Base-by-base conservation (phyloP, 768 basidiomycete genomes). In the Kwoniella dendrophila region DNA sequence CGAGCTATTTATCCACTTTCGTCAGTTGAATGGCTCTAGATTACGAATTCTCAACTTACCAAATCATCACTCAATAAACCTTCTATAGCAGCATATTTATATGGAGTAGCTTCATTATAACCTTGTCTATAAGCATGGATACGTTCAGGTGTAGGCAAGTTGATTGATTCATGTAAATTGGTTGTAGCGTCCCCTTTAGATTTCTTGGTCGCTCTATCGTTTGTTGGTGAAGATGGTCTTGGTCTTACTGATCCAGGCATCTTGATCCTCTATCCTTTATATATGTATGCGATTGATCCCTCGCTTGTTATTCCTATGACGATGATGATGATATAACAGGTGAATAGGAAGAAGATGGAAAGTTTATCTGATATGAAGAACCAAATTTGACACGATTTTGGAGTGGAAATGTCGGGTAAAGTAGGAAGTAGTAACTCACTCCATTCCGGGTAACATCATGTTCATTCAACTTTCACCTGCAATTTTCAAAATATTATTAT, bases 21-120 rank as follows among this genome's bases (percentile, higher is more conserved):
- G 50, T 65, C 38, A 61, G 59, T 54, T 36, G 34, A 36, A 5
- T 44, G 5, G 18, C n/a, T 5, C n/a, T 34, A 43, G 12, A 24
- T 4, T 26, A 10, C 24, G 36, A 56, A 14, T 10, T 12, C 18
- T n/a, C 16, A 33, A 71, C 83, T 82, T 32, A 97, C 83, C 27
- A 98, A 83, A 6, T 88, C 88, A 68, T 93, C 88, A 70, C 88
- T 86, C 79, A 97, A 89, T 20, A 97, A 83, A 69, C 87, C 85
- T 51, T 88, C 86, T 56, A 96, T 84, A 52, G 90, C 83, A 18
- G 86, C 86, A 80, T 94, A 87, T 78, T 88, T 90, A 84, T 87
- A 97, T 0, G 93, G 93, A 56, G 82, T 74, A 68, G 82, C 87
- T 5, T 80, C 67, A 12, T 77, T 67, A 78, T 96, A 95, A 41